A percentile compares a stretch with the other conserved stretches of the same genome.
phyloP scores from a whole-genome alignment of 2,329 filamentous ascomycete genomes.

The Pseudocercospora cruenta region DNA sequence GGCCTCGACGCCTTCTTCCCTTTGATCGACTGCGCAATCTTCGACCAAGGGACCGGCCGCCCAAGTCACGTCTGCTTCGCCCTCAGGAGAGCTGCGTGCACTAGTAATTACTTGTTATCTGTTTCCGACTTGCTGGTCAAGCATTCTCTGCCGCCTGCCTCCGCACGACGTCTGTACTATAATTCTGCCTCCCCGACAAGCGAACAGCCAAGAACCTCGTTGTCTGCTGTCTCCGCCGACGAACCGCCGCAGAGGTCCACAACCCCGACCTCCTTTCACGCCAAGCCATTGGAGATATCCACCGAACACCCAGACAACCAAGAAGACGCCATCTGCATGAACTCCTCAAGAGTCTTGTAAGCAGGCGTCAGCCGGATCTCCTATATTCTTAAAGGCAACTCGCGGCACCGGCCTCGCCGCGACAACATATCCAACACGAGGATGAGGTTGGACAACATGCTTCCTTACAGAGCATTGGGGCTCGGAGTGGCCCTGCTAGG shows the following conservation, averaged over 20 bases:
- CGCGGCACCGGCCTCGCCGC: neutral
- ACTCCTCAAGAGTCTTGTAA: conserved; percentile 12
- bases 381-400: conserved; percentile 18
- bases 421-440: conserved; percentile 8
- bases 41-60: conserved; percentile 4
- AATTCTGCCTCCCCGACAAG: neutral
- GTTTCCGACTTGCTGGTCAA: conserved; percentile 26
- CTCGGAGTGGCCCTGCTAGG: conserved; percentile 22
- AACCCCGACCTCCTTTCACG: conserved; percentile 16
- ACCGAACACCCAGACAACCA: conserved; percentile 1
- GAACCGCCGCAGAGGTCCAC: neutral
- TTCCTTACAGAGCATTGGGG: conserved; percentile 31
- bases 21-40: conserved; percentile 3
- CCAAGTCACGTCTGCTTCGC: conserved; percentile 8
- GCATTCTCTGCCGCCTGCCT: conserved; percentile 8
- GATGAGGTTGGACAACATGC: conserved; percentile 32
- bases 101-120: conserved; percentile 7
- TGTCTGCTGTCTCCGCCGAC: neutral
- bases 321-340: conserved; percentile 20
- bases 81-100: conserved; percentile 3
- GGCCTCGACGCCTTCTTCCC: conserved; percentile 16
- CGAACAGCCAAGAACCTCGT: neutral
- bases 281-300: conserved; percentile 19
- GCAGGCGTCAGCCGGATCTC: conserved; percentile 16
- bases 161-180: conserved; percentile 12